A percentile compares a stretch with the other conserved stretches of the same genome.
Evolutionary conservation across 1,284 basidiomycete species (phyloP).

Genomic region (Ustilago xerochloae): DNA sequence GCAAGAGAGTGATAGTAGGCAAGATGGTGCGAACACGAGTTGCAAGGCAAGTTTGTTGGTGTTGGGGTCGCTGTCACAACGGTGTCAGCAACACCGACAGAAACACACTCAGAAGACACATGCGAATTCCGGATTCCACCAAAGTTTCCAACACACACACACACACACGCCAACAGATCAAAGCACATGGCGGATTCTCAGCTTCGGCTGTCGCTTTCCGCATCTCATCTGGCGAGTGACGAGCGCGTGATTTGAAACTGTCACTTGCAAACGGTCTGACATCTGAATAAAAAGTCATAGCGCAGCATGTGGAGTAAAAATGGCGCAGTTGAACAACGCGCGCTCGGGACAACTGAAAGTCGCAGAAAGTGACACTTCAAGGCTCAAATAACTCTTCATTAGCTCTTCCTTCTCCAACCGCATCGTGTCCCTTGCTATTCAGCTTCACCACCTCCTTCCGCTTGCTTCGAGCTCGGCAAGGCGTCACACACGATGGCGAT

Average conservation of each 20-base stretch:
- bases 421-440: no score
- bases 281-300: not conserved
- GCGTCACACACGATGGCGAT: conserved; percentile 18
- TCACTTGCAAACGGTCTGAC: not conserved
- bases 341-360: conserved; percentile 35
- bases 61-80: no score
- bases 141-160: conserved; percentile 1
- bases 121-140: not conserved
- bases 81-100: not conserved
- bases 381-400: not conserved
- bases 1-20: not conserved
- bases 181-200: no score
- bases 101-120: conserved; percentile 1
- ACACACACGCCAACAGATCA: no score
- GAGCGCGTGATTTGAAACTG: not conserved
- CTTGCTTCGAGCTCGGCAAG: not conserved
- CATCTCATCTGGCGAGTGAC: not conserved
- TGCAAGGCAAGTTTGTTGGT: not conserved
- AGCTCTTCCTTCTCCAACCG: no score
- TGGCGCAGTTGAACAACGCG: conserved; percentile 4
- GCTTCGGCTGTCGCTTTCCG: not conserved
- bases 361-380: conserved; percentile 15
- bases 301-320: conserved; percentile 18
- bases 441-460: not conserved
- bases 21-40: not conserved